Conservation (phyloP, 352 stramenopile genomes). For the Phytopythium delawarense region DNA sequence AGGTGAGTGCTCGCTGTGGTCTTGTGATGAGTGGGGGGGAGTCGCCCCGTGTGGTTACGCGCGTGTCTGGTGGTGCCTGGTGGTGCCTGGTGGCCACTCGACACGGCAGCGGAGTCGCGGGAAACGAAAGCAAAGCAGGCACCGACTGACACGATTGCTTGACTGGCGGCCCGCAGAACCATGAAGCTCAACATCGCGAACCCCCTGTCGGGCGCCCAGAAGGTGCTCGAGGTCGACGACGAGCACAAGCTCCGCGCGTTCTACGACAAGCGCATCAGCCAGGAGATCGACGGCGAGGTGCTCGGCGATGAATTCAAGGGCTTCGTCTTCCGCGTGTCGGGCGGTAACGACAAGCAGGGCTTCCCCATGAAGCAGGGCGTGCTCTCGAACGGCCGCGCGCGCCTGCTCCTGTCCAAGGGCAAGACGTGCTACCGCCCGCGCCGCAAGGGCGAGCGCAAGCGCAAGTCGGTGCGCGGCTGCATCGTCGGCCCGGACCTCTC, state of each 20-base stretch:
- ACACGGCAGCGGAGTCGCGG: too few species aligned
- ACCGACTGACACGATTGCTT: too few species aligned
- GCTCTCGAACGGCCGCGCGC: conserved; percentile 97
- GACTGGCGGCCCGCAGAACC: conserved; percentile 14
- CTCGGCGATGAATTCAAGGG: conserved; percentile 99
- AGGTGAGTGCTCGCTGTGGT: conserved; percentile 40
- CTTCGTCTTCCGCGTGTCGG: conserved; percentile 98
- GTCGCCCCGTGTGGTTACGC: background rate
- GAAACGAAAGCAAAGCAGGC: too few species aligned
- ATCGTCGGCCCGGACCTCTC: conserved; percentile 99
- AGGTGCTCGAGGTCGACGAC: conserved; percentile 99
- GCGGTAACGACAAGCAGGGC: conserved; percentile 99
- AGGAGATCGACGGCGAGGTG: conserved; percentile 98
- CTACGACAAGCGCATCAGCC: conserved; percentile 99
- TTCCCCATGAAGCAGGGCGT: conserved; percentile 99
- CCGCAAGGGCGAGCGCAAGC: conserved; percentile 96
- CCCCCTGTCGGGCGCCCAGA: conserved; percentile 96
- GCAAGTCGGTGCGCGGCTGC: conserved; percentile 99
- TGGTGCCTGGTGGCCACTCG: background rate
- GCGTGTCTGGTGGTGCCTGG: background rate
- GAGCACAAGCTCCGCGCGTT: conserved; percentile 99
- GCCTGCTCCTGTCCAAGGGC: conserved; percentile 97
- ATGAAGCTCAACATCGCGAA: conserved; percentile 99
- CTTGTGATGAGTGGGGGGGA: background rate
- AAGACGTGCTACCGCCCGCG: conserved; percentile 96